Percentiles rank a stretch among this genome's conserved stretches.
phyloP scores from a whole-genome alignment of 768 basidiomycete genomes.

The Hypsizygus marmoreus region DNA sequence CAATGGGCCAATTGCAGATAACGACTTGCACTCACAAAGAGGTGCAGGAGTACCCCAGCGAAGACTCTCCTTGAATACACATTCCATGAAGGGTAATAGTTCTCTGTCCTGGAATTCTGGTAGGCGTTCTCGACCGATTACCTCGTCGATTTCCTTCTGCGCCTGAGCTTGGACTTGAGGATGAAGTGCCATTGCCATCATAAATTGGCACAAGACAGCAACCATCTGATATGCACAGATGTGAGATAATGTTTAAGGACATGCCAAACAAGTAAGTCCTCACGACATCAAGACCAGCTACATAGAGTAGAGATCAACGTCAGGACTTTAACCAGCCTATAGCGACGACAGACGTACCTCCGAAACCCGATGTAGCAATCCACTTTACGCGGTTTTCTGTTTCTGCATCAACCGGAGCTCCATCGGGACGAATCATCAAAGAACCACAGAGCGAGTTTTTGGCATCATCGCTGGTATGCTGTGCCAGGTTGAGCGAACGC shows the following conservation, averaged over 20 bases:
- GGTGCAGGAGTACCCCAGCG: slow-evolving; percentile 20
- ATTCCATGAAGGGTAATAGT: slow-evolving; percentile 18
- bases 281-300: slow-evolving; percentile 20
- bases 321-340: not conserved
- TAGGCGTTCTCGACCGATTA: slow-evolving; percentile 16
- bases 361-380: slow-evolving; percentile 19
- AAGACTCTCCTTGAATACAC: slow-evolving; percentile 19
- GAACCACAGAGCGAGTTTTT: slow-evolving; percentile 20
- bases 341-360: slow-evolving; percentile 8
- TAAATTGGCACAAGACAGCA: slow-evolving; percentile 17
- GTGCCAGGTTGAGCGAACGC: not conserved
- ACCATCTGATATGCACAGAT: slow-evolving; percentile 9
- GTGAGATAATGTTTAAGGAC: not conserved
- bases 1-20: too few relatives aligned
- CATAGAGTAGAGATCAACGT: not conserved
- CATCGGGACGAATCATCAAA: slow-evolving; percentile 17
- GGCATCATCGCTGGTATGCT: slow-evolving; percentile 18
- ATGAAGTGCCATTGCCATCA: slow-evolving; percentile 19
- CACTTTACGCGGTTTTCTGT: slow-evolving; percentile 20
- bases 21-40: slow-evolving; percentile 8
- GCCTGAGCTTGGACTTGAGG: slow-evolving; percentile 16
- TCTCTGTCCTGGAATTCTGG: slow-evolving; percentile 18
- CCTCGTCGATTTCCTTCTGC: slow-evolving; percentile 20
- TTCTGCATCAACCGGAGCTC: slow-evolving; percentile 13
- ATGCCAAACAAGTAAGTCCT: not conserved